A percentile compares a stretch with the other conserved stretches of the same genome.
These are phyloP conservation scores for Gracilaria gracilis DNA, from an alignment of 23 red algal genomes.

Conservation along the genomic window DNA sequence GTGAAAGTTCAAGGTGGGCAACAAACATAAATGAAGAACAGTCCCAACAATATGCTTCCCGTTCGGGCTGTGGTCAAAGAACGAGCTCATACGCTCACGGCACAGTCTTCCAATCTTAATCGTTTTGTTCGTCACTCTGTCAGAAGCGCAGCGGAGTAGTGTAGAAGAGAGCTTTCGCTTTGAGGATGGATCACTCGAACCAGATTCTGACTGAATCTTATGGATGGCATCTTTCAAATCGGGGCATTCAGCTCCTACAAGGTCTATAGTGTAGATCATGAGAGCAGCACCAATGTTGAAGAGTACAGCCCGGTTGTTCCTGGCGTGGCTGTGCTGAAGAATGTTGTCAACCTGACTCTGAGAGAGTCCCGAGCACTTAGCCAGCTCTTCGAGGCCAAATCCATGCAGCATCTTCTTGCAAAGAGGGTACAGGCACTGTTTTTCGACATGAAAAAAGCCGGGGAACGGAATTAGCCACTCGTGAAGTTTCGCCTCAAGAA, in stretches of 20 bases:
- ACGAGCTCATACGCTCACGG: background rate
- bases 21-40: background rate
- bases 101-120: background rate
- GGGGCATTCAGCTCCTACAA: background rate
- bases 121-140: background rate
- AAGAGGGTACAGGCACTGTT: constrained; percentile 13
- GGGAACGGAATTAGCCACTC: background rate
- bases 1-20: background rate
- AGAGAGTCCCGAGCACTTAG: background rate
- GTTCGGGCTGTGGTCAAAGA: background rate
- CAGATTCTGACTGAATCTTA: too few species aligned
- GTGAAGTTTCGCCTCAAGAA: background rate
- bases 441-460: constrained; percentile 30
- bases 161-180: too few species aligned
- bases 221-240: background rate
- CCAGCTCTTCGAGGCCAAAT: background rate
- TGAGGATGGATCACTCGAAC: too few species aligned
- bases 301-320: background rate
- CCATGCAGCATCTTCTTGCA: constrained; percentile 20
- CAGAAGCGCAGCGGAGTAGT: background rate
- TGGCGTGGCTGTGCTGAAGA: background rate
- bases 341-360: background rate
- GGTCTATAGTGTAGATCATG: background rate
- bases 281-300: background rate
- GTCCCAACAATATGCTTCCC: too few species aligned